Percentiles rank a stretch among this genome's conserved stretches.
Evolutionary conservation across 2,329 filamentous ascomycete species (phyloP).

Genomic region (Beauveria rudraprayagi): DNA sequence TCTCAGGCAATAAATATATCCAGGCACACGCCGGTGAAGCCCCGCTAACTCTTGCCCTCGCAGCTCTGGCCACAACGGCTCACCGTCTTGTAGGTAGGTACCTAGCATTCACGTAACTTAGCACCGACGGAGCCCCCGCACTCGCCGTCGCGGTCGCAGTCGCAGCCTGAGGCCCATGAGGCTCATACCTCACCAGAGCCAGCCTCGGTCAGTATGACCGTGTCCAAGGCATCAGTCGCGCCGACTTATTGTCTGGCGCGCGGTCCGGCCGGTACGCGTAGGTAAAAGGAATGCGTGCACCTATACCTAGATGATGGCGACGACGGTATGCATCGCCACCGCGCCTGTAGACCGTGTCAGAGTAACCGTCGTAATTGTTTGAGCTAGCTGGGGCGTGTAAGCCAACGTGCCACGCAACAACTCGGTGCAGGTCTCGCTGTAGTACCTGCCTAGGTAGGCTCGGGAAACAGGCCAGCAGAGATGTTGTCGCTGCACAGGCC

Average conservation of each 20-base stretch:
- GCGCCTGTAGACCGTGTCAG: background rate
- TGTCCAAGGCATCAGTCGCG: conserved; percentile 15
- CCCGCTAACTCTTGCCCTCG: background rate
- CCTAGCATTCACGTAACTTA: background rate
- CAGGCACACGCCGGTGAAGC: background rate
- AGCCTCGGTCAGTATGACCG: conserved; percentile 11
- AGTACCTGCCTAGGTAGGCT: too few species aligned
- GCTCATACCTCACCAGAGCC: background rate
- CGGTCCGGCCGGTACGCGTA: conserved; percentile 18
- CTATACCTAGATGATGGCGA: conserved; percentile 2
- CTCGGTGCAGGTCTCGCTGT: background rate
- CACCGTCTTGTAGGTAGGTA: background rate
- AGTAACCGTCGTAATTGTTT: background rate
- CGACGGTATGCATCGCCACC: background rate
- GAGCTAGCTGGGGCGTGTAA: background rate
- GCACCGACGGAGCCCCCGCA: background rate
- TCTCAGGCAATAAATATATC: background rate
- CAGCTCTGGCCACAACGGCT: background rate
- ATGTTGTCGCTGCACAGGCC: too few species aligned
- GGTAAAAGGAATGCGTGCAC: conserved; percentile 14
- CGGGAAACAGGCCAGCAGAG: too few species aligned
- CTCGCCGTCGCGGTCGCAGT: background rate
- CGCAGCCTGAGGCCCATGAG: background rate
- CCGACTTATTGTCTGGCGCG: conserved; percentile 16
- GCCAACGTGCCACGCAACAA: background rate